Base-by-base conservation (phyloP, 2,329 filamentous ascomycete genomes). In the Sclerotinia glacialis region DNA sequence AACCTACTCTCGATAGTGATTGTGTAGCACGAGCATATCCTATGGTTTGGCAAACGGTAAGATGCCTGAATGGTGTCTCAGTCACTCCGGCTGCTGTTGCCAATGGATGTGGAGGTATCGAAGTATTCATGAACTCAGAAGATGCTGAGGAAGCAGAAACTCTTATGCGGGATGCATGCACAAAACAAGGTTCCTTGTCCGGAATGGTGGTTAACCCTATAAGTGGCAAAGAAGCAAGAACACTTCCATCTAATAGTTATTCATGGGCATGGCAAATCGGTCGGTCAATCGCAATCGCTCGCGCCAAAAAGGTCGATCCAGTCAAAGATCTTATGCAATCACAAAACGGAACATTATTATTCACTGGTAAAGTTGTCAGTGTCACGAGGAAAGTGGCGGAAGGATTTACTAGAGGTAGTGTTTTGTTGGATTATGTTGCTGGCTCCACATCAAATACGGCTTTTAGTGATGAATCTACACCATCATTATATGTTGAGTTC, bases 221-320 rank as follows among this genome's bases (percentile, higher is more conserved):
- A 14, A 66, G 62, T 34, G 74, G 74, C 1, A 49, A 52, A 3
- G 74, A 75, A 69, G 74, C 74, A 50, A 74, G 67, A 61, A 71
- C 70, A 6, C 59, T 75, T 44, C 74, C 74, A 1, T 66, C 68
- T 11, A 75, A 75, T 64, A 74, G 72, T 54, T 75, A 72, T 68
- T 75, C 73, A 34, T 71, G 73, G 56, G 74, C 74, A 44, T 82
- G 80, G 80, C 74, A 77, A 46, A 88, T 89, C 40, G 86, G 87
- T 0, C 80, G 86, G 5, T 85, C 83, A 8, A 85, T 89, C 34
- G 83, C 81, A 16, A 77, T 78, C 47, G 71, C 73, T 21, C 72
- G 73, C 42, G 71, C 69, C 34, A 64, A 71, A 11, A 75, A 75
- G 64, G 59, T 67, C 37, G 71, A 75, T 46, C 71, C 72, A 26